Base-by-base conservation (phyloP, 2,329 filamentous ascomycete genomes). In the Aphanocladium album region DNA sequence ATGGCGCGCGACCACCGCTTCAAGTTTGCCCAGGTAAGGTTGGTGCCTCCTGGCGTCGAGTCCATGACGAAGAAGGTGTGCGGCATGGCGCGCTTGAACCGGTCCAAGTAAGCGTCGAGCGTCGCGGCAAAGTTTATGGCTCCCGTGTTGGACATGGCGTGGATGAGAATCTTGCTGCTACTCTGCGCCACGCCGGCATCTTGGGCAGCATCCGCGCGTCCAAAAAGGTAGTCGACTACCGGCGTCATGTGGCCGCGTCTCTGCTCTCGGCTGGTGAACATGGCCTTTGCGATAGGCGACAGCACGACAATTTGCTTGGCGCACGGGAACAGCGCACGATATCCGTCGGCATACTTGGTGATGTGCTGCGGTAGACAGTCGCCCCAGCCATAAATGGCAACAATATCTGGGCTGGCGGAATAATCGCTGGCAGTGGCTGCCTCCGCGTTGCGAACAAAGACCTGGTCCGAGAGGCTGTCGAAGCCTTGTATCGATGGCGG, bases 131-230 rank as follows among this genome's bases (percentile, higher is more conserved):
- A 76, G 72, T 80, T 82, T 60, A 83, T 82, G 17, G 77, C 80
- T 16, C 83, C 83, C 0, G 82, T 84, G 68, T 84, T 86, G 62
- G 82, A 85, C 77, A 86, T 83, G 64, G 74, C 72, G 60, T 85
- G 83, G 1, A 82, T 67, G 19, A 85, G 70, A 14, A 85, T 71
- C 69, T 68, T 46, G 21, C 19, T 30, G n/a, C 30, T 14, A 27
- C 30, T 43, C 16, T 43, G 35, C 35, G 25, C 37, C 19, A 30
- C 35, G 17, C 52, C 61, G 23, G 65, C 66, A 52, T 64, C 14
- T 61, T 63, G 3, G 61, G 52, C 56, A 60, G 47, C 52, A 23
- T 51, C 12, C 12, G 35, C 7, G 9, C 64, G 61, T 53, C 54
- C 54, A 6, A 76, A 77, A 19, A 75, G 67, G 35, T 72, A 72